Evolutionary conservation across 2,329 filamentous ascomycete species (phyloP), one percentile per base, ranked within the genome.

Genomic region (Pseudonectria buxi): DNA sequence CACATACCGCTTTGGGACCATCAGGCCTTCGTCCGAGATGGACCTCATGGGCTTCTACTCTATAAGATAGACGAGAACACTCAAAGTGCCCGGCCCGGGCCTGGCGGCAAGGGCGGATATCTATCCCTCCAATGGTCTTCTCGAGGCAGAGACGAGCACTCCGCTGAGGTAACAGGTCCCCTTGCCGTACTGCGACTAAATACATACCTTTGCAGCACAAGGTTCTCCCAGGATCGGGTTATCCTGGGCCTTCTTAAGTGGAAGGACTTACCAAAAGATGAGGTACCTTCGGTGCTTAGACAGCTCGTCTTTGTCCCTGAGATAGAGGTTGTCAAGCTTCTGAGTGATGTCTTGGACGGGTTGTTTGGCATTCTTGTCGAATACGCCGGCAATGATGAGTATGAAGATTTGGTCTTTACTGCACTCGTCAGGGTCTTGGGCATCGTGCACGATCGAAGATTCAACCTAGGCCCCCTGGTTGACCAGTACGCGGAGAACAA

Each of bases 1-100:
- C 89, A 94, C 72, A 81, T 98, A 68, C 92, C 92, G 0, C 69
- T 98, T 3, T 98, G 94, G 92, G 85, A 90, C 33, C 78, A 86
- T 15, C 80, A 88, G 39, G 90, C 92, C 0, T 98, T 98, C 54
- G 78, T 94, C 33, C 76, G 81, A 31, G 90, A 98, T 55, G 90
- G 90, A 0, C 65, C 78, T 14, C 90, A 95, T 56, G 79, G 78
- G 3, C 65, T 95, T 32, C 68, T 94, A 2, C 65, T 98, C 29
- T 95, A 96, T 66, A 85, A 84, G 46, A 85, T 95, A 52, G 94
- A 98, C 52, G 94, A 96, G 57, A 76, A 83, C 53, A 96, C 88
- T 0, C 85, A 84, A 1, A 83, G 67, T 4, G 74, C 73, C 32
- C 76, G 67, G 55, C 71, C 69, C 37, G 80, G 67, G 44, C 74